These are phyloP conservation scores for Alternaria consortialis DNA, from an alignment of 2,329 filamentous ascomycete genomes.

Conservation along the genomic window DNA sequence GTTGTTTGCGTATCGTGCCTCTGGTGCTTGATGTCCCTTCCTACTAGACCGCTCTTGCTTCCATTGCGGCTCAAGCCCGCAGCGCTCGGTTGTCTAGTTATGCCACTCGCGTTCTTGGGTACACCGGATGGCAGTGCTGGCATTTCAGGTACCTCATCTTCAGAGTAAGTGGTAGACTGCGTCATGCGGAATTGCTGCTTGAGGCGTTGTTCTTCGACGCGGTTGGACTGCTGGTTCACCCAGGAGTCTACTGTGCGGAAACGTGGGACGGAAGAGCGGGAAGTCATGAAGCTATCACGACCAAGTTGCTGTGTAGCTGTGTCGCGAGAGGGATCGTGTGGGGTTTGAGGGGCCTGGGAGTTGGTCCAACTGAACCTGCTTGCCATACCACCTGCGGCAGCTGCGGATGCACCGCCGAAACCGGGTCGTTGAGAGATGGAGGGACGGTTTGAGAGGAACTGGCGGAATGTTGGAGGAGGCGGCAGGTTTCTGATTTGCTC, in stretches of 20 bases:
- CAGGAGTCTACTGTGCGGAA: conserved; percentile 54
- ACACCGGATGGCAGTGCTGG: conserved; percentile 24
- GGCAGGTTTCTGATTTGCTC: conserved; percentile 32
- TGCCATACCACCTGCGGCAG: conserved; percentile 30
- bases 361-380: conserved; percentile 54
- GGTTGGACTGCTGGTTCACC: conserved; percentile 52
- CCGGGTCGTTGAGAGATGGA: conserved; percentile 43
- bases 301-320: conserved; percentile 33
- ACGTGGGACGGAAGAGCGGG: conserved; percentile 48
- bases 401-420: conserved; percentile 27
- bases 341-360: conserved; percentile 51
- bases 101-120: conserved; percentile 36
- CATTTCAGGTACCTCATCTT: conserved; percentile 27
- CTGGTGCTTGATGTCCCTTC: conserved; percentile 46
- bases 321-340: conserved; percentile 43
- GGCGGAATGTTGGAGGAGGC: conserved; percentile 50
- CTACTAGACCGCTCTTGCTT: conserved; percentile 34
- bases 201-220: conserved; percentile 48
- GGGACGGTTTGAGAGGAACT: conserved; percentile 50
- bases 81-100: conserved; percentile 19
- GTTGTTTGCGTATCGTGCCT: conserved; percentile 50
- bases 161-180: conserved; percentile 38
- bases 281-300: conserved; percentile 50
- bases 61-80: conserved; percentile 14
- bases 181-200: conserved; percentile 48